These are phyloP conservation scores for Talaromyces sp. DNA, from an alignment of 2,329 filamentous ascomycete species.

Conservation along the genomic window DNA sequence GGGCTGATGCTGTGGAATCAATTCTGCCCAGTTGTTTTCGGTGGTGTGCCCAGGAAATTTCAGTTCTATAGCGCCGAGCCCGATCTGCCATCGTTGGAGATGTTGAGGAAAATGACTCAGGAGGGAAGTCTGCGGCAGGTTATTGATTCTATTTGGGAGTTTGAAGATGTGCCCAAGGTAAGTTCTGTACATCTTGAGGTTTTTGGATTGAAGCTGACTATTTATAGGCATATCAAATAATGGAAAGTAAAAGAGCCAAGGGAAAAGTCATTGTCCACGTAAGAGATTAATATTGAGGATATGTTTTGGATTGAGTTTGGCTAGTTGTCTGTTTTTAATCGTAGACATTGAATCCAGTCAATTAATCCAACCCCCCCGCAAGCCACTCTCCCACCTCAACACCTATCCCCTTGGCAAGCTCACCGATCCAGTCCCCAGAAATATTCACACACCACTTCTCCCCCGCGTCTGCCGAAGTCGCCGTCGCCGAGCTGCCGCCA, in stretches of 20 bases:
- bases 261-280: conserved; percentile 5
- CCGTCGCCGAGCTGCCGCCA: conserved; percentile 19
- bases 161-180: conserved; percentile 6
- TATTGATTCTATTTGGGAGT: conserved; percentile 2
- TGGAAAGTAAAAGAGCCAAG: conserved; percentile 6
- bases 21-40: not conserved
- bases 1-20: not conserved
- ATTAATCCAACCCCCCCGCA: conserved; percentile 32
- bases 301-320: not conserved
- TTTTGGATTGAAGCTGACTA: not conserved
- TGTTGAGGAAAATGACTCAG: not conserved
- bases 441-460: conserved; percentile 47
- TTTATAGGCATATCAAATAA: conserved; percentile 3
- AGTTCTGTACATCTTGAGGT: not conserved
- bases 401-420: conserved; percentile 39
- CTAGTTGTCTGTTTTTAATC: not conserved
- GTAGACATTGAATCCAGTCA: not conserved
- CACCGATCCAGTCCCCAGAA: conserved; percentile 42
- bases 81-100: not conserved
- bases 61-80: not conserved
- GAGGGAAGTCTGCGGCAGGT: not conserved
- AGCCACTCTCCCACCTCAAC: conserved; percentile 43
- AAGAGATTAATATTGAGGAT: not conserved
- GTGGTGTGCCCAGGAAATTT: conserved; percentile 1
- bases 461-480: conserved; percentile 33